Percentiles rank a stretch among this genome's conserved stretches.
Evolutionary conservation across 495 filamentous ascomycete genomes (phyloP).

Genomic region (Hypoxylon rickii): DNA sequence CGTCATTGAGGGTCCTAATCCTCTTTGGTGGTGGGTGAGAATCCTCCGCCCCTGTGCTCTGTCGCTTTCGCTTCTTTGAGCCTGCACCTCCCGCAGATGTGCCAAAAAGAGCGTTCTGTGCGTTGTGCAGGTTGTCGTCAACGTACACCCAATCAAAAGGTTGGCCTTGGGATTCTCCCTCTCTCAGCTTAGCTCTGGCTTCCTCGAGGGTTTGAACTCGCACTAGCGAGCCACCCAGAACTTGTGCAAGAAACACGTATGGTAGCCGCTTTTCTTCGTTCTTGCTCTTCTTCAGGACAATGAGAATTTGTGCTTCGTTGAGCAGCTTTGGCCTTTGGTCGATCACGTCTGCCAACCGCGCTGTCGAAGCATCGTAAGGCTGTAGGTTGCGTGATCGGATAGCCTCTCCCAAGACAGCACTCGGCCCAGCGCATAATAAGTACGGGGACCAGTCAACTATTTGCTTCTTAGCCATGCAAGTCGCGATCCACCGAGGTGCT

Average conservation of each 20-base stretch:
- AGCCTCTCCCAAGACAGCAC: slow-evolving; percentile 72
- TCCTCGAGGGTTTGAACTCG: slow-evolving; percentile 67
- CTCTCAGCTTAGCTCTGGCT: slow-evolving; percentile 60
- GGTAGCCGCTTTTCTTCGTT: slow-evolving; percentile 61
- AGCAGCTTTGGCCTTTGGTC: slow-evolving; percentile 64
- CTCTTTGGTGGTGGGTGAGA: slow-evolving; percentile 47
- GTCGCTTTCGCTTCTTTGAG: slow-evolving; percentile 52
- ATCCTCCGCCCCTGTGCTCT: slow-evolving; percentile 38
- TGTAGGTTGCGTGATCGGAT: slow-evolving; percentile 73
- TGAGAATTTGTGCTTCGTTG: slow-evolving; percentile 67
- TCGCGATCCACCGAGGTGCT: slow-evolving; percentile 75
- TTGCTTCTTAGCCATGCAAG: slow-evolving; percentile 63
- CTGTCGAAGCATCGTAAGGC: slow-evolving; percentile 60
- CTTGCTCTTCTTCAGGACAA: slow-evolving; percentile 74
- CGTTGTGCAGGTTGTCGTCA: slow-evolving; percentile 53
- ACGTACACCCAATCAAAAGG: slow-evolving; percentile 83
- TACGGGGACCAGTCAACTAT: slow-evolving; percentile 79
- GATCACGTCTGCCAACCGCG: slow-evolving; percentile 62
- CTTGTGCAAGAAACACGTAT: slow-evolving; percentile 73
- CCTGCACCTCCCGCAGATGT: slow-evolving; percentile 21
- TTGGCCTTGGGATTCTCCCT: slow-evolving; percentile 50
- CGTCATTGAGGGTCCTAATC: slow-evolving; percentile 72
- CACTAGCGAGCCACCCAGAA: slow-evolving; percentile 73
- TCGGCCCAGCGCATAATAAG: slow-evolving; percentile 84
- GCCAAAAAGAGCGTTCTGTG: slow-evolving; percentile 31